phyloP scores from a whole-genome alignment of 164 flowering plant genomes.

The Stephania japonica region DNA sequence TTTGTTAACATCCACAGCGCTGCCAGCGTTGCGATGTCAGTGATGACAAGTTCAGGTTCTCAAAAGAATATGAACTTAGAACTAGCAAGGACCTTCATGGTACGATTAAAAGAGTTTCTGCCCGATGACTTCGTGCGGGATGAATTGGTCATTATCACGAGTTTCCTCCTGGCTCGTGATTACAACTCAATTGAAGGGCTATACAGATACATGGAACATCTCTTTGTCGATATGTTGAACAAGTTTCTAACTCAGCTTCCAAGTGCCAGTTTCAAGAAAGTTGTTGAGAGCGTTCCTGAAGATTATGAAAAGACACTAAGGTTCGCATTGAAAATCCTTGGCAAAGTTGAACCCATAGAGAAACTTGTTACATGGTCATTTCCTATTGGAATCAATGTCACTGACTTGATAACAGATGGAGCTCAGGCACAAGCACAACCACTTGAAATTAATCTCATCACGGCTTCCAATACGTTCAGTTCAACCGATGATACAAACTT shows the following conservation, averaged over 20 bases:
- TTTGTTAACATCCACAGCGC: too few relatives aligned
- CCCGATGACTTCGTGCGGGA: too few relatives aligned
- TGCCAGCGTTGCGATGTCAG: too few relatives aligned
- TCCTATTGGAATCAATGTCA: neutral
- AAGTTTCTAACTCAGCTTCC: neutral
- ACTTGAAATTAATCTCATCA: too few relatives aligned
- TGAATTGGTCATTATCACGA: too few relatives aligned
- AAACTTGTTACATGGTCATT: neutral
- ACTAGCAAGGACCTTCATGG: too few relatives aligned
- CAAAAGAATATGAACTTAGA: too few relatives aligned
- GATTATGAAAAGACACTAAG: neutral
- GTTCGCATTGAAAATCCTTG: neutral
- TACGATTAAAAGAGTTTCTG: too few relatives aligned
- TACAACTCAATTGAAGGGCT: neutral
- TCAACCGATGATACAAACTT: too few relatives aligned
- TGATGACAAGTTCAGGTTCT: too few relatives aligned
- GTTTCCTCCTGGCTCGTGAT: too few relatives aligned
- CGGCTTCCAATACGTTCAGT: too few relatives aligned
- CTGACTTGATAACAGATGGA: neutral
- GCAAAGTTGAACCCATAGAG: neutral
- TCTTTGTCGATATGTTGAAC: conserved; percentile 5
- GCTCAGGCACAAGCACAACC: neutral
- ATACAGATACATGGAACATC: neutral
- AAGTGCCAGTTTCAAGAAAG: neutral
- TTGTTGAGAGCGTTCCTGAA: neutral